A percentile compares a stretch with the other conserved stretches of the same genome.
Conservation (phyloP, 2,329 filamentous ascomycete genomes). For the Clarireedia sp. region DNA sequence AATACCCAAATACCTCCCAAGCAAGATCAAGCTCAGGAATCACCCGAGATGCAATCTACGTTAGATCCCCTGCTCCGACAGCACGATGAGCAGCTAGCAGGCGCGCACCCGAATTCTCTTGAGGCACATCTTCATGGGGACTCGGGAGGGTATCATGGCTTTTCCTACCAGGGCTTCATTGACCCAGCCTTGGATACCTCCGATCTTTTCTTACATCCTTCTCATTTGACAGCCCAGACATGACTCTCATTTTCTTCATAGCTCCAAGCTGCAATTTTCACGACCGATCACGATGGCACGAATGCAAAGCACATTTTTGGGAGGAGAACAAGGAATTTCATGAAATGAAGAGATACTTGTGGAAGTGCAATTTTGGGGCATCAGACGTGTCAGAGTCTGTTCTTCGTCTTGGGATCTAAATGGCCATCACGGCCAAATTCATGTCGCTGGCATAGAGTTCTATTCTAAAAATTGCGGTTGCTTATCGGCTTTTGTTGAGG, state of each 20-base stretch:
- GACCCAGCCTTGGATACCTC: conserved; percentile 5
- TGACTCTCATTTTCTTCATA: neutral
- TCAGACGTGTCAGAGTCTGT: no score
- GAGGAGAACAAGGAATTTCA: no score
- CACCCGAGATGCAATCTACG: conserved; percentile 8
- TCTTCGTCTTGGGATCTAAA: no score
- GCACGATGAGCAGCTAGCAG: conserved; percentile 7
- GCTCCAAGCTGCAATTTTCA: neutral
- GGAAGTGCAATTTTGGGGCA: no score
- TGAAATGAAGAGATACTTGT: no score
- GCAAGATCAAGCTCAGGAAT: conserved; percentile 1
- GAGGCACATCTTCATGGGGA: conserved; percentile 2
- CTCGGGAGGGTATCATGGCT: neutral
- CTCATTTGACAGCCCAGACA: conserved; percentile 1
- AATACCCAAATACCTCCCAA: neutral
- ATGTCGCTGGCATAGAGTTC: no score
- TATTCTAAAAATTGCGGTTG: no score
- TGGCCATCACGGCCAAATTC: no score
- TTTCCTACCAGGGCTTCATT: conserved; percentile 6
- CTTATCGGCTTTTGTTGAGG: no score
- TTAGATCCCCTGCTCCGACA: conserved; percentile 8
- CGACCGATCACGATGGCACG: no score
- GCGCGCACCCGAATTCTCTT: neutral
- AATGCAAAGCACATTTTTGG: no score
- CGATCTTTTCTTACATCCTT: conserved; percentile 4